Base-by-base conservation (phyloP, 75 land plant genomes). In the Pinus albicaulis region DNA sequence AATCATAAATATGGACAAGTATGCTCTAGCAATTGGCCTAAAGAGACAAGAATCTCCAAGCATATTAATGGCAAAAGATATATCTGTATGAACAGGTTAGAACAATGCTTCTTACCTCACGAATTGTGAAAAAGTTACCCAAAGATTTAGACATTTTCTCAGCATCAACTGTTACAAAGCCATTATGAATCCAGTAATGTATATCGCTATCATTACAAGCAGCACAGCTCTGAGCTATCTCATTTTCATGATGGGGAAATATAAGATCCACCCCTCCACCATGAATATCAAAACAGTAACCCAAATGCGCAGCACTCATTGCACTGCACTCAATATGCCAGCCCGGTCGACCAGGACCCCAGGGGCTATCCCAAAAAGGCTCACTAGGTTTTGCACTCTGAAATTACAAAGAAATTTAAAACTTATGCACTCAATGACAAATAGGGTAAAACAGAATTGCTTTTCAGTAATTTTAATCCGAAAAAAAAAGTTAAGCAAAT, bases 301-400 rank as follows among this genome's bases (percentile, higher is more conserved):
- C 87, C 59, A 97, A 81, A 82, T 89, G 90, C 41, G 79, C 88
- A 68, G 89, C 89, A 85, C 99, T 97, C 98, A 95, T 97, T 13
- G 99, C 99, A 80, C 99, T 97, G 84, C 98, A 97, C 71, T 95
- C 99, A 20, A 97, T 97, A 73, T 97, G 99, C 98, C 99, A 97
- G 28, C 99, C 99, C 22, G 99, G 98, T 72, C 99, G 89, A 28
- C 98, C 99, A 64, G 84, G 85, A 19, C 99, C 99, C 98, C 98
- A 95, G 11, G 98, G 98, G 72, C 99, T 97, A 34, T 95, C 92
- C 99, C 99, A 95, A 58, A 76, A 80, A 82, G 98, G 98, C 78
- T 97, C 98, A 64, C 95, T 92, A 44, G 89, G 86, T 74, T 97
- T 97, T 57, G 95, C 90, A 80, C 98, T 87, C 99, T 96, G 80